Conservation (phyloP, 495 filamentous ascomycete species). For the Penicillium lividum region DNA sequence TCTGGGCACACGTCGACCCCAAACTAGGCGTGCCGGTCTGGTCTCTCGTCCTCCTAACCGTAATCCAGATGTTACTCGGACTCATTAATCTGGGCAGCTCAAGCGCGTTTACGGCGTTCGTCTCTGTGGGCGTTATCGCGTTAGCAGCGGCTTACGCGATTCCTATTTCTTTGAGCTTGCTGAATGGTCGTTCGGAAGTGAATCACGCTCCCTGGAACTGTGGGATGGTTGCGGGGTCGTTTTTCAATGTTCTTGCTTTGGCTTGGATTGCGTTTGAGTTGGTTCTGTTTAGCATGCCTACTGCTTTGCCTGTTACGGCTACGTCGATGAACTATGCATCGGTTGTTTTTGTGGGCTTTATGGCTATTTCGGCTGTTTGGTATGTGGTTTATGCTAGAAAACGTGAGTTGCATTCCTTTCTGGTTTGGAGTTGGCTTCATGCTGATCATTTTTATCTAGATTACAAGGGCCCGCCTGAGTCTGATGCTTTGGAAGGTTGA, state of each 20-base stretch:
- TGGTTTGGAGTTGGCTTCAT: conserved; percentile 5
- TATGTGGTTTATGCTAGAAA: conserved; percentile 48
- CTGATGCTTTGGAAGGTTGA: neutral
- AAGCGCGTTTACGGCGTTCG: conserved; percentile 64
- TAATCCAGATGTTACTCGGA: conserved; percentile 51
- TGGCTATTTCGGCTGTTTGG: conserved; percentile 44
- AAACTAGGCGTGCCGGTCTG: conserved; percentile 38
- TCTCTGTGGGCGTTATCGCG: conserved; percentile 61
- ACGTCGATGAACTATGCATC: conserved; percentile 62
- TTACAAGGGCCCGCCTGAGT: conserved; percentile 48
- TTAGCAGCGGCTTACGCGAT: conserved; percentile 59
- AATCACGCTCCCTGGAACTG: conserved; percentile 55
- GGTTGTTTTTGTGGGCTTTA: conserved; percentile 62
- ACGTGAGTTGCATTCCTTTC: conserved; percentile 33
- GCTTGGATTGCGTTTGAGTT: conserved; percentile 63
- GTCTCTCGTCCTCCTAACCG: conserved; percentile 36
- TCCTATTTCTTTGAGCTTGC: conserved; percentile 57
- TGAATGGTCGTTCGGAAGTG: conserved; percentile 52
- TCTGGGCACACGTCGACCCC: conserved; percentile 36
- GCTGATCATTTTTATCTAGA: conserved; percentile 25
- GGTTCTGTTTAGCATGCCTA: conserved; percentile 59
- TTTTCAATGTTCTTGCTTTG: conserved; percentile 57
- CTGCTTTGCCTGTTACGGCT: conserved; percentile 46
- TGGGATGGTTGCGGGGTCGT: conserved; percentile 54
- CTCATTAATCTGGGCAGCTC: conserved; percentile 65